Evolutionary conservation across 305 asterid genomes (phyloP).

Genomic region (Stenogyne calaminthoides): DNA sequence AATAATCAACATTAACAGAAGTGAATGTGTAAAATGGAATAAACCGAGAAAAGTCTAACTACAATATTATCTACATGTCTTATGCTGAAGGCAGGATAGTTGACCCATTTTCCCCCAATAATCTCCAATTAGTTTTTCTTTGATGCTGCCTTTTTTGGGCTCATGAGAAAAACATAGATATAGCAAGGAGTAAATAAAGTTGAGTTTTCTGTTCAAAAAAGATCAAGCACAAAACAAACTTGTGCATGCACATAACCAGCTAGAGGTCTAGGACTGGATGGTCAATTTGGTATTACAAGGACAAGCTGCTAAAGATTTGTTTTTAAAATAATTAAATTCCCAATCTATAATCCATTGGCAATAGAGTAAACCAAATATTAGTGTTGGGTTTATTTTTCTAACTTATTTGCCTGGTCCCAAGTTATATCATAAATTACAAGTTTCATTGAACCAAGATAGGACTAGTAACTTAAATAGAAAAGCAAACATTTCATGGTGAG

Average conservation of each 20-base stretch:
- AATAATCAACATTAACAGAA: neutral
- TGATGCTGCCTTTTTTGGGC: neutral
- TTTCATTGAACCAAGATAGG: neutral
- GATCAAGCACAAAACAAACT: constrained; percentile 21
- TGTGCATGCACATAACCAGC: neutral
- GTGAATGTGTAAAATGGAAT: neutral
- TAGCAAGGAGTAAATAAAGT: neutral
- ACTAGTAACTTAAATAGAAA: constrained; percentile 3
- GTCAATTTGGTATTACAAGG: neutral
- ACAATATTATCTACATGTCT: constrained; percentile 6
- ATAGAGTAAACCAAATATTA: neutral
- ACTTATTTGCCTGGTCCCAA: constrained; percentile 1
- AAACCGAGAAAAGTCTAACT: constrained; percentile 8
- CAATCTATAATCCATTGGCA: neutral
- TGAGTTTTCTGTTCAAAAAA: constrained; percentile 13
- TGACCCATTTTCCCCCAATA: constrained; percentile 8
- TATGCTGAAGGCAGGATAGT: constrained; percentile 3
- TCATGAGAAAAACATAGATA: neutral
- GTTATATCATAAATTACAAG: constrained; percentile 12
- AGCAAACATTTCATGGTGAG: neutral
- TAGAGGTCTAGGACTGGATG: neutral
- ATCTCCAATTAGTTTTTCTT: neutral
- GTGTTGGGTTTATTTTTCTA: neutral
- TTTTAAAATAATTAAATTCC: neutral
- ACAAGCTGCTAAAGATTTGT: constrained; percentile 3